Evolutionary conservation across 2,329 filamentous ascomycete genomes (phyloP).

Genomic region (Cordyceps cicadae): DNA sequence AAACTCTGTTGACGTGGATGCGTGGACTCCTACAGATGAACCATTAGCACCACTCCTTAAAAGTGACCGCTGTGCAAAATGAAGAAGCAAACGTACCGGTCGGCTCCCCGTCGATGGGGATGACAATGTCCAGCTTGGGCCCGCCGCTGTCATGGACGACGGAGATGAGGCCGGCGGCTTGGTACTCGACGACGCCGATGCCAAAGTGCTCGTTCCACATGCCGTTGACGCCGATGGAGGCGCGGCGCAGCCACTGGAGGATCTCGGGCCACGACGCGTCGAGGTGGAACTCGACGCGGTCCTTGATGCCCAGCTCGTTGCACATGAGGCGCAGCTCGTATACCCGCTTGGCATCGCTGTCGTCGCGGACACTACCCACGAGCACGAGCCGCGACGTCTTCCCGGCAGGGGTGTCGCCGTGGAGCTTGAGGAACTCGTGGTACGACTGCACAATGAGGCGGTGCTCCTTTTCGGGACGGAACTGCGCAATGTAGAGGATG

Average conservation of each 20-base stretch:
- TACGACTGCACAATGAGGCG: constrained; percentile 78
- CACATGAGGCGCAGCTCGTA: constrained; percentile 81
- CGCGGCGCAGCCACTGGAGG: constrained; percentile 65
- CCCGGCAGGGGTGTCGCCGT: constrained; percentile 34
- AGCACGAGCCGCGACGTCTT: constrained; percentile 63
- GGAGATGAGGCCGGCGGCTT: constrained; percentile 84
- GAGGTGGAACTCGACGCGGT: constrained; percentile 77
- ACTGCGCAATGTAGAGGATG: constrained; percentile 91
- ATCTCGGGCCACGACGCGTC: constrained; percentile 88
- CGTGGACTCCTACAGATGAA: constrained; percentile 37
- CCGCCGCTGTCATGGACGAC: constrained; percentile 93
- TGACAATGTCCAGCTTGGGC: constrained; percentile 87
- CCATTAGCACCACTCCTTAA: constrained; percentile 2
- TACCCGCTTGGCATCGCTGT: constrained; percentile 69
- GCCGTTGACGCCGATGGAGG: constrained; percentile 84
- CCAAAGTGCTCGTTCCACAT: constrained; percentile 99
- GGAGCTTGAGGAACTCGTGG: constrained; percentile 58
- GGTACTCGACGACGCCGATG: constrained; percentile 96
- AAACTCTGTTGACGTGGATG: constrained; percentile 80
- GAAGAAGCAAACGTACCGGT: constrained; percentile 50
- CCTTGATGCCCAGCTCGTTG: constrained; percentile 77
- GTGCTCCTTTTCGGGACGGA: constrained; percentile 96
- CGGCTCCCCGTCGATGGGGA: constrained; percentile 65
- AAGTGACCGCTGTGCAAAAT: constrained; percentile 11
- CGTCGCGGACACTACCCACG: constrained; percentile 86